Evolutionary conservation across 2,329 filamentous ascomycete genomes (phyloP), one percentile per base, ranked within the genome.

Genomic region (Cadophora malorum): DNA sequence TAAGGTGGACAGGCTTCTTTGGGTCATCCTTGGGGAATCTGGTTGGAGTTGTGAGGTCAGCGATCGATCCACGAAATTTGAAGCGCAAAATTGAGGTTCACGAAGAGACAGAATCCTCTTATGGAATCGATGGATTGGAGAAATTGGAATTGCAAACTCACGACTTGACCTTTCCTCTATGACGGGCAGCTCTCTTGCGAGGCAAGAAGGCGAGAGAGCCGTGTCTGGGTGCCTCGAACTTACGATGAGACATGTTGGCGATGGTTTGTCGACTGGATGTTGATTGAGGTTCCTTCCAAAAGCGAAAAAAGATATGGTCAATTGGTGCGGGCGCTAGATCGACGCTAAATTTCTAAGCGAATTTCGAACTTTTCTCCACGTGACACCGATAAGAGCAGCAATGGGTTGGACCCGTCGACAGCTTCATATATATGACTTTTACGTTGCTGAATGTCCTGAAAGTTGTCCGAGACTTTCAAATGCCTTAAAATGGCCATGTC

Each of bases 11-110:
- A 80, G 94, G 93, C 91, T 98, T 97, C 92, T 98, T 98, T 81
- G 94, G 87, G 89, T 99, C 94, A 92, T 99, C 96, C 91, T 98
- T 98, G 82, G 96, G 96, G 91, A 99, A 99, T 85, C 93, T 76
- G 67, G 70, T 69, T 33, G 35, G 7, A 66, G 52, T 41, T 21
- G 49, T 73, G 72, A 73, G 60, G 66, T 72, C 58, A 71, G 70
- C 68, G 21, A 61, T 33, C 10, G 62, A 28, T 59, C 14, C n/a
- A 28, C 33, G 14, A 33, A 63, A 50, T 38, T 69, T 63, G 53
- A 69, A 69, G 38, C 66, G 67, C 21, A 64, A 41, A 56, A 38
- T 33, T 38, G 50, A 35, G 35, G 21, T 66, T 31, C 14, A 50
- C 55, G 35, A 62, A 8, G 38, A 52, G 50, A 55, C 35, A 58